Percentiles rank a stretch among this genome's conserved stretches.
Evolutionary conservation across 345 rosid species (phyloP).

Genomic region (Salix exigua): DNA sequence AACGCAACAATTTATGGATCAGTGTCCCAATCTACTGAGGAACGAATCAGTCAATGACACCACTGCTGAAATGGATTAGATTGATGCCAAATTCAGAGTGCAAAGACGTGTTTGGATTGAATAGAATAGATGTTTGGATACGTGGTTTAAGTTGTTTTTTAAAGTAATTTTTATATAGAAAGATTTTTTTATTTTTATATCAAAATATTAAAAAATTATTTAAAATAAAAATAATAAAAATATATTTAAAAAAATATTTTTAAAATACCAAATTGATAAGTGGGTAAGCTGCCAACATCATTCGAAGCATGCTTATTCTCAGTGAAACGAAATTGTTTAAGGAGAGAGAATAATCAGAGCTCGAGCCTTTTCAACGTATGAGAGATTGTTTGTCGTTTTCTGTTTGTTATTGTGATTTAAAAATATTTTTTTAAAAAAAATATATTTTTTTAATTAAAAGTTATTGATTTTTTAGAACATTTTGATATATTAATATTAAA

Average conservation of each 20-base stretch:
- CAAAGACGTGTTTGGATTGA: not conserved
- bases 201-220: too few species aligned
- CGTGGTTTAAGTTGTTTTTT: too few species aligned
- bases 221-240: too few species aligned
- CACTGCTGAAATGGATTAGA: not conserved
- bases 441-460: not conserved
- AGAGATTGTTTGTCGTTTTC: too few species aligned
- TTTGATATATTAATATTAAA: too few species aligned
- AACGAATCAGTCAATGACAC: not conserved
- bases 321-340: not conserved
- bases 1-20: not conserved
- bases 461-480: too few species aligned
- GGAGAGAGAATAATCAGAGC: constrained; percentile 1
- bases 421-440: too few species aligned
- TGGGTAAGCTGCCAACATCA: constrained; percentile 12
- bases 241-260: too few species aligned
- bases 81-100: not conserved
- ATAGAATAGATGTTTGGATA: too few species aligned
- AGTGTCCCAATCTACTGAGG: not conserved
- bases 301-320: not conserved
- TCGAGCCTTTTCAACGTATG: not conserved
- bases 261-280: not conserved
- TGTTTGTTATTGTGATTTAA: too few species aligned
- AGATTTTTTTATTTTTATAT: too few species aligned
- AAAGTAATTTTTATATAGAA: too few species aligned